Conservation (phyloP, 2,329 filamentous ascomycete species). For the Cordyceps farinosa region DNA sequence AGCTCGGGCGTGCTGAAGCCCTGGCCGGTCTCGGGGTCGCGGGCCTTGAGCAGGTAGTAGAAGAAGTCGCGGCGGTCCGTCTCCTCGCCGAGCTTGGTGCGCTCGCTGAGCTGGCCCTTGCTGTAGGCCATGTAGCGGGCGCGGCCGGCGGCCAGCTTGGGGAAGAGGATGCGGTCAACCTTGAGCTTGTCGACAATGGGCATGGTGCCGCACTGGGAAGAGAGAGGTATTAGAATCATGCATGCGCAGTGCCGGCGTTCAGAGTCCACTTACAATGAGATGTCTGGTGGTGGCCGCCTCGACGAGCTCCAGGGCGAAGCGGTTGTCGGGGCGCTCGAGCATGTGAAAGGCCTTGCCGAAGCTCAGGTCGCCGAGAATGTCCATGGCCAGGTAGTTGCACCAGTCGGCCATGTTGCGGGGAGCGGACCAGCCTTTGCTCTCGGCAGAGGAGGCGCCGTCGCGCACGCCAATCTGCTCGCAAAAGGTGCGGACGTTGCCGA, state of each 20-base stretch:
- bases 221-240: background rate
- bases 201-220: constrained; percentile 63
- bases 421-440: constrained; percentile 53
- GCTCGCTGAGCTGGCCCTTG: constrained; percentile 61
- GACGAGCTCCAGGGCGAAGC: constrained; percentile 64
- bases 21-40: constrained; percentile 66
- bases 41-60: constrained; percentile 68
- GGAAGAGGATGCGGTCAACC: constrained; percentile 66
- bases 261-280: constrained; percentile 54
- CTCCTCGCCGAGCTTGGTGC: constrained; percentile 62
- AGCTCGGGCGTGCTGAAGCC: constrained; percentile 64
- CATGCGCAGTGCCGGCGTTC: background rate
- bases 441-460: constrained; percentile 39
- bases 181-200: constrained; percentile 63
- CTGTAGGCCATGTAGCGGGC: constrained; percentile 70
- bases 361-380: constrained; percentile 58
- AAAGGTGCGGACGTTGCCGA: constrained; percentile 64
- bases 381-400: constrained; percentile 61
- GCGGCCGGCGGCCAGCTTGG: constrained; percentile 61
- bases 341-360: constrained; percentile 62
- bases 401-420: constrained; percentile 61
- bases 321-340: constrained; percentile 56
- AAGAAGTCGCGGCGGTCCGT: constrained; percentile 72
- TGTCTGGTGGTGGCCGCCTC: constrained; percentile 66
- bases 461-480: constrained; percentile 52